Evolutionary conservation across 2,329 filamentous ascomycete species (phyloP), one percentile per base, ranked within the genome.

Genomic region (Hymenoscyphus occultus): DNA sequence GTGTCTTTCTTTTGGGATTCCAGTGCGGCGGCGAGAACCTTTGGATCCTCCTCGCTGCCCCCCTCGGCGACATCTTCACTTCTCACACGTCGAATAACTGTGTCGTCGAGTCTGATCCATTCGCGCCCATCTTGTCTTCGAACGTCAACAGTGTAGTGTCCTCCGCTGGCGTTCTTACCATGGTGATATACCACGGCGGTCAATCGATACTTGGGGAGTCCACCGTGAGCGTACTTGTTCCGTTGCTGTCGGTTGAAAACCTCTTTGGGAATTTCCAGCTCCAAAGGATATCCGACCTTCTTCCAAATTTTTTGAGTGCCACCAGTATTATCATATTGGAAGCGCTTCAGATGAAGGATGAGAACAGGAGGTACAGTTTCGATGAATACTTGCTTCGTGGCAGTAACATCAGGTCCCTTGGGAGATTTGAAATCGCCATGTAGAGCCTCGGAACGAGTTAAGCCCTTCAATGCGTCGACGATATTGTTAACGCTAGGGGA

Each of bases 281-380:
- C 93, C 35, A 99, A 81, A 0, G 95, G 95, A 74, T 99, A 99
- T 22, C 93, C 94, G 65, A 99, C 84, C 80, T 94, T 96, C 81
- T 98, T 99, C 92, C 94, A 97, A 69, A 98, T 96, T 82, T 99
- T 99, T 74, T 97, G 90, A 0, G 93, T 96, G 31, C 93, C 93
- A 56, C 89, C 91, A 65, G 89, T 86, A 67, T 88, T 91, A 73
- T 98, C 93, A 73, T 97, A 98, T 73, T 97, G 92, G 82, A 99
- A 99, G 56, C 95, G 92, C 80, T 99, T 99, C 54, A 99, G 83
- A 75, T 99, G 95, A 9, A 99, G 84, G 62, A 98, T 96, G 13
- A 99, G 84, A 3, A 98, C 91, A 0, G 93, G 92, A 0, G 95
- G 95, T 16, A 98, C 82, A 1, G 88, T 91, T 73, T 98, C 94